Evolutionary conservation across 2,329 filamentous ascomycete species (phyloP).

Genomic region (Aspergillus bombycis): DNA sequence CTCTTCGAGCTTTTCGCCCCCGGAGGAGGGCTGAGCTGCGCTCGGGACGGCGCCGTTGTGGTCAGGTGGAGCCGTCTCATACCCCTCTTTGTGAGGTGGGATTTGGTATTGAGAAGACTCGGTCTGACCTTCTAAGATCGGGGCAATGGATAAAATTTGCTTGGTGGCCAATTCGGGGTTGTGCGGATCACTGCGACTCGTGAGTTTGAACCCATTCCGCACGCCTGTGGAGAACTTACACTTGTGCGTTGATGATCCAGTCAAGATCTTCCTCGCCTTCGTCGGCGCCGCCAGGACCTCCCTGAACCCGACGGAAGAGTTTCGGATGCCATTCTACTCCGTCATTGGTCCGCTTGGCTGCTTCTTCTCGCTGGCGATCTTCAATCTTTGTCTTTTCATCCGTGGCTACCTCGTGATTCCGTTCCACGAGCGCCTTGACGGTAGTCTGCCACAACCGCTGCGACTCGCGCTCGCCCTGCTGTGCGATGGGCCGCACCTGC

Average conservation of each 20-base stretch:
- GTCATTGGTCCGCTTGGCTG: constrained; percentile 75
- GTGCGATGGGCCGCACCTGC: constrained; percentile 72
- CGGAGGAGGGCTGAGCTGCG: constrained; percentile 1
- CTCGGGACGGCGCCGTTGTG: constrained; percentile 8
- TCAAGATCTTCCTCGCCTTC: constrained; percentile 88
- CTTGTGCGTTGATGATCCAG: constrained; percentile 87
- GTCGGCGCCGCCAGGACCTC: constrained; percentile 70
- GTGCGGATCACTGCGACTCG: constrained; percentile 57
- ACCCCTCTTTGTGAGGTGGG: constrained; percentile 47
- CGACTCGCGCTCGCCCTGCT: constrained; percentile 89
- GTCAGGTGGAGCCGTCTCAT: constrained; percentile 8
- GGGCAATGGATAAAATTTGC: constrained; percentile 84
- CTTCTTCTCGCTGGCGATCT: constrained; percentile 87
- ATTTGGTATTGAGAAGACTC: constrained; percentile 59
- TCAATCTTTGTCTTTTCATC: constrained; percentile 97
- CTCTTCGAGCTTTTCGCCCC: constrained; percentile 12
- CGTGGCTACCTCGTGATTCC: constrained; percentile 86
- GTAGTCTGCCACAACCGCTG: constrained; percentile 85
- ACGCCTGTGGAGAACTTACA: constrained; percentile 60
- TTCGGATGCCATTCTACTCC: constrained; percentile 85
- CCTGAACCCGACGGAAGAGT: constrained; percentile 76
- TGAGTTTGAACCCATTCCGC: constrained; percentile 8
- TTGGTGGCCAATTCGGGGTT: constrained; percentile 72
- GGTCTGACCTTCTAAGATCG: constrained; percentile 79
- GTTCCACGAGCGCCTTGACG: constrained; percentile 76